Evolutionary conservation across 768 basidiomycete genomes (phyloP).

Genomic region (Tubosaeta brunneosetosa): DNA sequence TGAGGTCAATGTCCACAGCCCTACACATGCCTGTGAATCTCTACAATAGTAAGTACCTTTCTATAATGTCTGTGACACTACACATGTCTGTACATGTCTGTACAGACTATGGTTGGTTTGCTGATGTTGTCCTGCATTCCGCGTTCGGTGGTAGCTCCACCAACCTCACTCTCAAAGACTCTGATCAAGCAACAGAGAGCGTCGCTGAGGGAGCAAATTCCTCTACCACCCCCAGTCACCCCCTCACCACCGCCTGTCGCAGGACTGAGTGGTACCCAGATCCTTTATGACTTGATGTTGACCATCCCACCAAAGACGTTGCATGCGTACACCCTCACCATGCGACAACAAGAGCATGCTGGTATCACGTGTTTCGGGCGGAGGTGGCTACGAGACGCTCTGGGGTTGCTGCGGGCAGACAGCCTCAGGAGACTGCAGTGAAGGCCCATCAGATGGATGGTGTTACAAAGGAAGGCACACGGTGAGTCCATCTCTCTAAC

Average conservation of each 20-base stretch:
- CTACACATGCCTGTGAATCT: too few relatives aligned
- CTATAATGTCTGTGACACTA: too few relatives aligned
- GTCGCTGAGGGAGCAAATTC: slow-evolving; percentile 7
- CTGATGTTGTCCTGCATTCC: slow-evolving; percentile 9
- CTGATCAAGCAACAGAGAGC: slow-evolving; percentile 7
- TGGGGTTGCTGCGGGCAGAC: slow-evolving; percentile 74
- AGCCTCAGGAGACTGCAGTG: slow-evolving; percentile 72
- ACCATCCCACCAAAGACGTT: slow-evolving; percentile 64
- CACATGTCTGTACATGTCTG: too few relatives aligned
- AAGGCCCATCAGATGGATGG: slow-evolving; percentile 83
- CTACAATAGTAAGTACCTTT: too few relatives aligned
- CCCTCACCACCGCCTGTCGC: slow-evolving; percentile 31
- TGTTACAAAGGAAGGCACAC: slow-evolving; percentile 83
- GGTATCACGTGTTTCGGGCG: slow-evolving; percentile 57
- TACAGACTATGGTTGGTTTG: too few relatives aligned
- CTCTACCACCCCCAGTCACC: slow-evolving; percentile 24
- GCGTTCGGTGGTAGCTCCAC: slow-evolving; percentile 20
- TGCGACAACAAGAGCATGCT: slow-evolving; percentile 81
- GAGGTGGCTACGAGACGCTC: slow-evolving; percentile 44
- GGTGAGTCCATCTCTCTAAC: slow-evolving; percentile 22
- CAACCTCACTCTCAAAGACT: slow-evolving; percentile 16
- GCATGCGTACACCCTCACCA: slow-evolving; percentile 56
- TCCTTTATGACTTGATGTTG: slow-evolving; percentile 48
- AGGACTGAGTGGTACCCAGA: slow-evolving; percentile 38
- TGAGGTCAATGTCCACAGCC: too few relatives aligned